Evolutionary conservation across 305 asterid species (phyloP).

Genomic region (Plantago coronopus): DNA sequence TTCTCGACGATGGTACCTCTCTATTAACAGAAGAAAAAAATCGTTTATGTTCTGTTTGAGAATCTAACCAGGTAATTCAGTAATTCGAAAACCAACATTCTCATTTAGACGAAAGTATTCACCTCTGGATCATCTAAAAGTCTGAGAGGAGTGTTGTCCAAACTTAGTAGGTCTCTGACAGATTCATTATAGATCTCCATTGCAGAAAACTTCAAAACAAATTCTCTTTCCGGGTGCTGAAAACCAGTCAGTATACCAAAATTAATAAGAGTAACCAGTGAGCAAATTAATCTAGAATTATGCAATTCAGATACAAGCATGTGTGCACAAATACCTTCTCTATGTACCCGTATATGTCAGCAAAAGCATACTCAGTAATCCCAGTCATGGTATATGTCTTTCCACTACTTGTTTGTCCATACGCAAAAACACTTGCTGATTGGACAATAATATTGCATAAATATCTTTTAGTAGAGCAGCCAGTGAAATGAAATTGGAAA

Average conservation of each 20-base stretch:
- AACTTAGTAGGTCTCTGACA: conserved; percentile 83
- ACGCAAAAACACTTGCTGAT: conserved; percentile 84
- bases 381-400: conserved; percentile 94
- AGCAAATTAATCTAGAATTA: background rate
- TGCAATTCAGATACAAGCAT: background rate
- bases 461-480: background rate
- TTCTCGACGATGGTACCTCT: conserved; percentile 84
- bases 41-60: no score
- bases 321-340: conserved; percentile 47
- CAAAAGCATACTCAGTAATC: conserved; percentile 72
- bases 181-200: conserved; percentile 94
- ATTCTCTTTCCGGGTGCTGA: conserved; percentile 68
- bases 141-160: conserved; percentile 67
- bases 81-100: conserved; percentile 3
- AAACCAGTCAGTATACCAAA: conserved; percentile 12
- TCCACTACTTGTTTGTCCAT: conserved; percentile 98
- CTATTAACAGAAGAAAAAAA: conserved; percentile 28
- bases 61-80: conserved; percentile 12
- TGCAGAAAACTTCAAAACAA: conserved; percentile 78
- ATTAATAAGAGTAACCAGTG: no score
- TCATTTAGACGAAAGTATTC: conserved; percentile 10
- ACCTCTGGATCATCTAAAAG: conserved; percentile 97
- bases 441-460: conserved; percentile 13
- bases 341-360: conserved; percentile 73
- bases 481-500: conserved; percentile 12